Conservation (phyloP, 805 yeast genomes). For the Phaffomyces antillensis region DNA sequence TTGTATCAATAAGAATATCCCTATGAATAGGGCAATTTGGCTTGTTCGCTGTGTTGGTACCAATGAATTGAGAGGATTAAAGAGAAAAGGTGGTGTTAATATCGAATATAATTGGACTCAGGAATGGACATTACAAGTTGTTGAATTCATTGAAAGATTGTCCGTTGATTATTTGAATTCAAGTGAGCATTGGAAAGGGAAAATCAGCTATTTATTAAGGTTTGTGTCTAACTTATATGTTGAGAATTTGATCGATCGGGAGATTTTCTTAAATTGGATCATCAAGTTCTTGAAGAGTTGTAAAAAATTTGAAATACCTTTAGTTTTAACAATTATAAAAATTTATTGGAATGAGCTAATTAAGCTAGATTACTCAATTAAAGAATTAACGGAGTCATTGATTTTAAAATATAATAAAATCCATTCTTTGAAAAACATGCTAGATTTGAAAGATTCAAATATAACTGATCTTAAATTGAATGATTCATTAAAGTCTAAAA, state of each 20-base stretch:
- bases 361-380: conserved; percentile 48
- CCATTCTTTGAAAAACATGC: conserved; percentile 26
- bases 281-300: conserved; percentile 42
- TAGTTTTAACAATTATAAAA: conserved; percentile 46
- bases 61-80: conserved; percentile 59
- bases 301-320: conserved; percentile 36
- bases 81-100: conserved; percentile 37
- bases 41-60: conserved; percentile 80
- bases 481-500: conserved; percentile 24
- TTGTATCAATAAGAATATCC: conserved; percentile 59
- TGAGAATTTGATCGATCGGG: conserved; percentile 59
- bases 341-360: conserved; percentile 69
- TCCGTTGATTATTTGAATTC: conserved; percentile 27
- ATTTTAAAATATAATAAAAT: conserved; percentile 40
- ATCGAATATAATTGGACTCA: conserved; percentile 61
- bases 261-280: conserved; percentile 56
- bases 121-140: conserved; percentile 87
- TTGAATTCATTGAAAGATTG: conserved; percentile 42
- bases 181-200: conserved; percentile 42
- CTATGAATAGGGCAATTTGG: conserved; percentile 84
- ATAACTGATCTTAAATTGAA: conserved; percentile 30
- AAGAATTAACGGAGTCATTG: conserved; percentile 57
- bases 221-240: conserved; percentile 60
- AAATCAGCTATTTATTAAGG: conserved; percentile 52
- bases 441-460: conserved; percentile 27